A percentile compares a stretch with the other conserved stretches of the same genome.
These are phyloP conservation scores for Fusarium protoensiforme DNA, from an alignment of 2,329 filamentous ascomycete species.

Conservation along the genomic window DNA sequence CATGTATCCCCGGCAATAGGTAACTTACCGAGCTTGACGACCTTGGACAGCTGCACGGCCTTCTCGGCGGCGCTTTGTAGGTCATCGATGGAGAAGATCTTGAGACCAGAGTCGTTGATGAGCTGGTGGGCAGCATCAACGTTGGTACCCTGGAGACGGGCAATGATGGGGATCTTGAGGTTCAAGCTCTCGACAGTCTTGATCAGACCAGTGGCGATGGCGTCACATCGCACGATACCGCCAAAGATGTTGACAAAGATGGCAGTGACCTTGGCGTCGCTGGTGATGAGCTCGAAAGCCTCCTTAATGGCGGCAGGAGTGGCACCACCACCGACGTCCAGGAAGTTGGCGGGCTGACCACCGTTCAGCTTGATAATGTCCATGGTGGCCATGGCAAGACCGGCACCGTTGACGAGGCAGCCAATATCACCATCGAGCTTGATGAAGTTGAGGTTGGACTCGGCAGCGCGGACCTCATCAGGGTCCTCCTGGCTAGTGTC, in stretches of 20 bases:
- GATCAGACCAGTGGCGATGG: constrained; percentile 96
- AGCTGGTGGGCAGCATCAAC: constrained; percentile 92
- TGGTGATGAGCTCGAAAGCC: constrained; percentile 98
- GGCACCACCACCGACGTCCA: constrained; percentile 97
- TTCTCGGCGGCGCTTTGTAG: constrained; percentile 97
- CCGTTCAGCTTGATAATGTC: constrained; percentile 99
- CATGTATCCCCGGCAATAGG: neutral
- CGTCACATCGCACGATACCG: constrained; percentile 97
- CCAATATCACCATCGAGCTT: constrained; percentile 99
- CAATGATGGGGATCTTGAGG: constrained; percentile 96
- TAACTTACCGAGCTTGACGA: constrained; percentile 93
- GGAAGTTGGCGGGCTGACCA: constrained; percentile 95
- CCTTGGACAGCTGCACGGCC: constrained; percentile 98
- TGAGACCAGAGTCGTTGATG: constrained; percentile 97
- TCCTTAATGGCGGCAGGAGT: constrained; percentile 96
- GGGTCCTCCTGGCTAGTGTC: constrained; percentile 96
- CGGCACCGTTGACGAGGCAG: constrained; percentile 98
- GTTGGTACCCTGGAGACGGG: constrained; percentile 97
- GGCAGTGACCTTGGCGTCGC: constrained; percentile 96
- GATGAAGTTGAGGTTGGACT: constrained; percentile 98
- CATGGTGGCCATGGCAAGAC: constrained; percentile 99
- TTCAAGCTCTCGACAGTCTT: constrained; percentile 94
- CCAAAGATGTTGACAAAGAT: constrained; percentile 99
- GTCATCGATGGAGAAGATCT: constrained; percentile 99
- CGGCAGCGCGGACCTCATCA: constrained; percentile 95